Evolutionary conservation across 129 eudicot species (phyloP).

Genomic region (Centrapalus pauciflorus): DNA sequence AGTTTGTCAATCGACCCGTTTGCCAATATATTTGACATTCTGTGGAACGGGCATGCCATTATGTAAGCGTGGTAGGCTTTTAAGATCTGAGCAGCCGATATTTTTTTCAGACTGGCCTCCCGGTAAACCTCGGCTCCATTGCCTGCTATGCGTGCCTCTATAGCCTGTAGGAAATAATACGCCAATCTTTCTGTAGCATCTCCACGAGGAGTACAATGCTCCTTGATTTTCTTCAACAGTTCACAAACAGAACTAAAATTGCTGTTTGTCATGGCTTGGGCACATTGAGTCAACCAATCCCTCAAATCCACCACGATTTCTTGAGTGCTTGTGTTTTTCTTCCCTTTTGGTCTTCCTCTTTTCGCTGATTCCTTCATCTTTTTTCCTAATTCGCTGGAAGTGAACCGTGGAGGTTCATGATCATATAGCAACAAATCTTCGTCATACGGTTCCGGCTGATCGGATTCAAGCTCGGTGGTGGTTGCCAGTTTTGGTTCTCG

Average conservation of each 20-base stretch:
- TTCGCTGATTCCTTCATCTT: conserved; percentile 18
- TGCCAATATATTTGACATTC: conserved; percentile 40
- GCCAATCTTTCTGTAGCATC: conserved; percentile 56
- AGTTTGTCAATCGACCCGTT: conserved; percentile 42
- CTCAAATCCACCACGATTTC: conserved; percentile 51
- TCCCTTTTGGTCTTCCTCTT: conserved; percentile 38
- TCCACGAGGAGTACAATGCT: conserved; percentile 51
- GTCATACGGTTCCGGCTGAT: conserved; percentile 21
- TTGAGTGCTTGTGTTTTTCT: conserved; percentile 10
- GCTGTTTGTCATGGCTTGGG: conserved; percentile 45
- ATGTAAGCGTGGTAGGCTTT: conserved; percentile 42
- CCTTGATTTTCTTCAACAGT: conserved; percentile 34
- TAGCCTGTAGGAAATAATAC: conserved; percentile 43
- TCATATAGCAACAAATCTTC: conserved; percentile 24
- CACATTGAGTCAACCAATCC: conserved; percentile 54
- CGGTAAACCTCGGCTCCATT: conserved; percentile 48
- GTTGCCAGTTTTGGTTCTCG: conserved; percentile 20
- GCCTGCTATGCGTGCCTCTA: conserved; percentile 61
- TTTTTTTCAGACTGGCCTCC: conserved; percentile 4
- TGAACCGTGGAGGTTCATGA: conserved; percentile 13
- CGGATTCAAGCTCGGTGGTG: neutral
- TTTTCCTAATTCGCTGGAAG: neutral
- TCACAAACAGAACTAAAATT: conserved; percentile 18
- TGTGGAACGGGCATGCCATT: conserved; percentile 46
- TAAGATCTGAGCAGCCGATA: conserved; percentile 40